These are phyloP conservation scores for Ilex paraguariensis DNA, from an alignment of 305 asterid species.

Conservation along the genomic window DNA sequence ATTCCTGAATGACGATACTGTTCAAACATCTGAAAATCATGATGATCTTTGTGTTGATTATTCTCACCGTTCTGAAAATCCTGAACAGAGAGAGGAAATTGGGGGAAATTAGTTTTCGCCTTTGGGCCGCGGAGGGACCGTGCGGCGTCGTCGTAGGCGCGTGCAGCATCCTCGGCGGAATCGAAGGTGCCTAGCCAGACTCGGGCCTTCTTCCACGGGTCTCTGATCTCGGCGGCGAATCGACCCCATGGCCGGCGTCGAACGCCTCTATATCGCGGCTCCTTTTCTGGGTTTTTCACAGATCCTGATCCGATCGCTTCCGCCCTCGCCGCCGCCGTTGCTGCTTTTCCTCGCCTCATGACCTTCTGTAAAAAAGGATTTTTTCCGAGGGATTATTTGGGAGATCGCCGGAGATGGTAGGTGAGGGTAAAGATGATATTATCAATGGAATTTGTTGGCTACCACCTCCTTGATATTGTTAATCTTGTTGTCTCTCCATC, in stretches of 20 bases:
- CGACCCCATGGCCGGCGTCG: constrained; percentile 66
- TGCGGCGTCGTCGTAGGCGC: constrained; percentile 63
- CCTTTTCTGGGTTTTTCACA: constrained; percentile 10
- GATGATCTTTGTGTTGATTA: no score
- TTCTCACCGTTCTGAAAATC: no score
- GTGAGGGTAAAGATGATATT: no score
- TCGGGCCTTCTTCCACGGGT: constrained; percentile 57
- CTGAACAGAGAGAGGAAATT: no score
- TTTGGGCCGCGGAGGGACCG: constrained; percentile 45
- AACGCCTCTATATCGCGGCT: constrained; percentile 57
- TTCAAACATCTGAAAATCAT: no score
- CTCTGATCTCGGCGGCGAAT: constrained; percentile 65
- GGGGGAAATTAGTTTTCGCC: constrained; percentile 57
- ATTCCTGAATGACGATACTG: no score
- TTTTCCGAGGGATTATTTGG: no score
- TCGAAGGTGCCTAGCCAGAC: constrained; percentile 78
- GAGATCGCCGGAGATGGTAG: no score
- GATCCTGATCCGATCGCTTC: constrained; percentile 36
- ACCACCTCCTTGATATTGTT: no score
- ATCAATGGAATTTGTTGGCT: no score
- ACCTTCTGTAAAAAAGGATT: neutral
- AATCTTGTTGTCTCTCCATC: no score
- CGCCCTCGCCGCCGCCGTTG: constrained; percentile 9
- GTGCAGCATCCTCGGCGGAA: constrained; percentile 65
- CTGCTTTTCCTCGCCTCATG: constrained; percentile 36